Evolutionary conservation across 225 moss, liverwort and hornwort species (phyloP).

Genomic region (Marchantia polymorpha): DNA sequence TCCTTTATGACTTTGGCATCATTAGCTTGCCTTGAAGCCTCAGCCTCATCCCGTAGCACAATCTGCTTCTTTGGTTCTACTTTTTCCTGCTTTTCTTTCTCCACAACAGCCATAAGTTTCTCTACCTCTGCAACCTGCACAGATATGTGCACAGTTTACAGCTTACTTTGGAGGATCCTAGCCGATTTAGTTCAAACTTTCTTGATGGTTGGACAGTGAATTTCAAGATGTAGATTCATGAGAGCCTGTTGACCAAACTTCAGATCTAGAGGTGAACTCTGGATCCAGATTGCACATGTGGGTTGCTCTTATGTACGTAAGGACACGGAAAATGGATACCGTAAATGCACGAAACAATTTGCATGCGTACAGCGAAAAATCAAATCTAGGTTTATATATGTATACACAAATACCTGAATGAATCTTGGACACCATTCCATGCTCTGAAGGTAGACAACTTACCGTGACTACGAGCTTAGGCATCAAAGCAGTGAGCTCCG

Average conservation of each 20-base stretch:
- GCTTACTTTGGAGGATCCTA: not conserved
- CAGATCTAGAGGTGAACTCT: too few species aligned
- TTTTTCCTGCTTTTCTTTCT: constrained; percentile 88
- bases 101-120: constrained; percentile 75
- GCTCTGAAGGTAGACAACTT: not conserved
- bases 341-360: too few species aligned
- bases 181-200: not conserved
- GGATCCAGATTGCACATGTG: too few species aligned
- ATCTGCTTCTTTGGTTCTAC: constrained; percentile 91
- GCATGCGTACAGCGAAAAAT: too few species aligned
- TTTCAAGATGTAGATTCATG: not conserved
- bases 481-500: constrained; percentile 76
- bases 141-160: not conserved
- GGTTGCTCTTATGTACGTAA: too few species aligned
- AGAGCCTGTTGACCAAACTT: not conserved
- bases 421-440: too few species aligned
- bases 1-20: constrained; percentile 88
- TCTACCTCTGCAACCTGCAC: constrained; percentile 79
- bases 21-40: constrained; percentile 70
- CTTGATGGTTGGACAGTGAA: not conserved
- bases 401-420: too few species aligned
- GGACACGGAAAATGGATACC: too few species aligned
- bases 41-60: constrained; percentile 77
- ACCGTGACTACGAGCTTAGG: constrained; percentile 85
- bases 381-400: too few species aligned